Base-by-base conservation (phyloP, 1,139 yeast genomes). In the Hansenula lynferdii region DNA sequence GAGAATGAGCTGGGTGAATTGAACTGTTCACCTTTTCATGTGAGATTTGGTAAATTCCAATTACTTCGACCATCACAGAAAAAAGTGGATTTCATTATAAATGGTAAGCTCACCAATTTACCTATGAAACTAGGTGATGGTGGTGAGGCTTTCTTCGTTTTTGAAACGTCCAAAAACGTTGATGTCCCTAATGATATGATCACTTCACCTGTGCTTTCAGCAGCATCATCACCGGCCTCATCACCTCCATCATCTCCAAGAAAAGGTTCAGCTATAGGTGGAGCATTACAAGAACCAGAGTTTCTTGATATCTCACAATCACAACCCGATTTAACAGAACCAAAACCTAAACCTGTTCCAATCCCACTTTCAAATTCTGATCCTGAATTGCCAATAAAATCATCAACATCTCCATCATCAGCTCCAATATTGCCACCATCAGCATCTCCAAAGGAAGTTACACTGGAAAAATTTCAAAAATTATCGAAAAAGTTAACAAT, bases 91-190 rank as follows among this genome's bases (percentile, higher is more conserved):
- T 79, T 92, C 45, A 74, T 77, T 30, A 95, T 94, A 30, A 92
- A 92, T 63, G 97, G 84, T 27, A 74, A 74, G 44, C 73, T 80
- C 40, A 84, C 95, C 0, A 83, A 86, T 51, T 68, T 90, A 41
- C 96, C 96, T 11, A 92, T 92, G 98, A 92, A 92, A 61, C 65
- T 92, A 36, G 96, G 97, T 11, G 98, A 92, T 45, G 96, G 95
- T 4, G 99, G 99, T 20, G 99, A 92, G 61, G 98, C 97, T 0
- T 90, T 89, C 59, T 92, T 92, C 57, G 98, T 92, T 35, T 90
- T 92, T 64, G 96, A 90, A 55, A 85, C 97, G 2, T 75, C 74
- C 29, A 71, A 73, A 40, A 62, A 62, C 36, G 60, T 62, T 20
- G 74, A 75, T 37, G 83, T 90, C 15, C 95, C 96, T 1, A 70